Evolutionary conservation across 140 eudicot genomes (phyloP), one percentile per base, ranked within the genome.

Genomic region (Flaveria floridana): DNA sequence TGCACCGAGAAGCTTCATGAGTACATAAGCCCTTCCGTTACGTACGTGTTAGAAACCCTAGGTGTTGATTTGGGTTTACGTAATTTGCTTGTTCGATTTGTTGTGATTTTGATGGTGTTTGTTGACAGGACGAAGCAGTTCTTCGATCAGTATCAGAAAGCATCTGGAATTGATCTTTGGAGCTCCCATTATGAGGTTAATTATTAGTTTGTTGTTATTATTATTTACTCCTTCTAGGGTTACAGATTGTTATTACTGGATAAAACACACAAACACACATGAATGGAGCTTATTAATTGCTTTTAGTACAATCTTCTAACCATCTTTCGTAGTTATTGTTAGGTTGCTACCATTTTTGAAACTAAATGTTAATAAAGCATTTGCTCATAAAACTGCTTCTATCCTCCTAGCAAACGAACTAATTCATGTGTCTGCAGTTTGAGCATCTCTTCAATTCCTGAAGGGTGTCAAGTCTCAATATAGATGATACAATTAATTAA

Each of bases 1-100:
- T 78, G 86, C 70, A 86, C 93, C 42, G 82, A 78, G 79, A 91
- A 91, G 92, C 85, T 91, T 72, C 97, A 91, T 70, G 92, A 91
- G 65, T 91, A 82, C 85, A 91, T 86, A 74, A 88, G 96, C 61
- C 93, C 96, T 8, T n/a, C 78, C 3, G 52, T 78, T 73, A 74
- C 90, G 92, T 91, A 85, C 2, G 80, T 67, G 12, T 25, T 62
- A 8, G 15, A 68, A 76, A 44, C 70, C 70, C 70, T 81, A 76
- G 61, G 34, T 67, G 34, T 67, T 18, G 41, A 4, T 66, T 26
- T 53, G 37, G n/a, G 15, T 42, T 44, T 42, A 55, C 18, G 41
- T 34, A 55, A 44, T 41, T 47, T 70, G 11, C 3, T 30, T 63
- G 15, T 51, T 56, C 4, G 30, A 19, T 72, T 37, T 2, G 26